Evolutionary conservation across 306 rosid species (phyloP).

Genomic region (Pterocarpus macrocarpus): DNA sequence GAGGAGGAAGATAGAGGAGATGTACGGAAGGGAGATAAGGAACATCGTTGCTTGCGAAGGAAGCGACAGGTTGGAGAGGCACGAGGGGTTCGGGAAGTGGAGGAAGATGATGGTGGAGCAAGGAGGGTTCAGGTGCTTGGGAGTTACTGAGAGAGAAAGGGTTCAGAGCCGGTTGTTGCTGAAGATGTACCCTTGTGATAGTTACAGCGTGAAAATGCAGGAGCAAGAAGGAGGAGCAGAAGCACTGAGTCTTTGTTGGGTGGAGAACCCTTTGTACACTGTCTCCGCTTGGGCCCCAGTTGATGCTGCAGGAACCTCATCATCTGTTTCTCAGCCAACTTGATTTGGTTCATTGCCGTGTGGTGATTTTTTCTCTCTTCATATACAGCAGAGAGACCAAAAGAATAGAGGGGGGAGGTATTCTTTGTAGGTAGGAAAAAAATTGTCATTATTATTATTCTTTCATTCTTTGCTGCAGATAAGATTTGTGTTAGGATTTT

Average conservation of each 20-base stretch:
- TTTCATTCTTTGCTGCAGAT: slow-evolving; percentile 91
- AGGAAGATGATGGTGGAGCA: slow-evolving; percentile 85
- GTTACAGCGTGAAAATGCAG: slow-evolving; percentile 64
- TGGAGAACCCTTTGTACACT: slow-evolving; percentile 76
- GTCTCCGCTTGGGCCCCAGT: slow-evolving; percentile 88
- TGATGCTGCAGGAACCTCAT: slow-evolving; percentile 71
- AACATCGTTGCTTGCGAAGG: slow-evolving; percentile 92
- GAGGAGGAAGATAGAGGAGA: slow-evolving; percentile 81
- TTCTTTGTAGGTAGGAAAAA: slow-evolving; percentile 74
- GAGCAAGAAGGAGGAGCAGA: slow-evolving; percentile 59
- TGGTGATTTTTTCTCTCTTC: slow-evolving; percentile 30
- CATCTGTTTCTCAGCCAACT: slow-evolving; percentile 73
- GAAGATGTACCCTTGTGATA: slow-evolving; percentile 75
- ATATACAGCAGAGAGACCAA: slow-evolving; percentile 51
- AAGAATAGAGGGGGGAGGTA: slow-evolving; percentile 35
- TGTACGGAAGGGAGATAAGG: slow-evolving; percentile 82
- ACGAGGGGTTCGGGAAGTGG: slow-evolving; percentile 80
- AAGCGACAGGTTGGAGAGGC: slow-evolving; percentile 86
- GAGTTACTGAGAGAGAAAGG: slow-evolving; percentile 70
- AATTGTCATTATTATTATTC: slow-evolving; percentile 58
- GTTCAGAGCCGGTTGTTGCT: slow-evolving; percentile 74
- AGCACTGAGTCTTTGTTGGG: slow-evolving; percentile 73
- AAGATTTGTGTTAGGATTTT: slow-evolving; percentile 36
- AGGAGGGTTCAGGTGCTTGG: slow-evolving; percentile 69
- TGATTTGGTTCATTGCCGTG: slow-evolving; percentile 35